Base-by-base conservation (phyloP, 257 asterid genomes). In the Lycium barbarum region DNA sequence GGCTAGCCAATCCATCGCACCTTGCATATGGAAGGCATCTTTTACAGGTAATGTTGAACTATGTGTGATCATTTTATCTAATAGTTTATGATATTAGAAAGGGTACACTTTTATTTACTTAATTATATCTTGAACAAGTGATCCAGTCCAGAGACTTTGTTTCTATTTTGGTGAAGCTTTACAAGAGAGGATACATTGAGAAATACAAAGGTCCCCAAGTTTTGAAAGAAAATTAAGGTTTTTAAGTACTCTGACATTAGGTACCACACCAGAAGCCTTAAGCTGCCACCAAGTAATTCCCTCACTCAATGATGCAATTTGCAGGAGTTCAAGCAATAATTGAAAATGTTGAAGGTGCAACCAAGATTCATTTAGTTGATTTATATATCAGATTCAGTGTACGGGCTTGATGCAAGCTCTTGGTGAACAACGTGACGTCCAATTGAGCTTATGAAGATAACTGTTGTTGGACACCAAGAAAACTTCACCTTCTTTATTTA, bases 361-460 rank as follows among this genome's bases (percentile, higher is more conserved):
- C 58, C 22, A 92, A 88, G 84, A 88, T 94, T 84, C 97, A 92
- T 70, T 33, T 94, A 84, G 83, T 94, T 49, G 98, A 94, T 87
- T 91, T 94, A 15, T 92, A 92, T 62, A 90, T 94, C 84, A 87
- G 98, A 83, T 94, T 6, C 94, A 91, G 0, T 94, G 96, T 89
- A 92, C 93, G 0, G 89, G 91, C 8, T 35, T 94, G 85, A 90
- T 94, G 93, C 95, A 92, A 83, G 95, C 95, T 83, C 89, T 94
- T 8, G 76, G 86, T 5, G 92, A 90, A 61, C 73, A 51, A 9
- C 86, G 79, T 2, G 71, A 83, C 20, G 61, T 49, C 83, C 87
- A 26, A 80, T 79, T 14, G 57, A 80, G 38, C 81, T 33, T 22
- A 78, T 84, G 40, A 80, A 38, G 15, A 36, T 87, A 17, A 70